phyloP scores from a whole-genome alignment of 352 stramenopile genomes.

The Hyaloperonospora arabidopsidis region DNA sequence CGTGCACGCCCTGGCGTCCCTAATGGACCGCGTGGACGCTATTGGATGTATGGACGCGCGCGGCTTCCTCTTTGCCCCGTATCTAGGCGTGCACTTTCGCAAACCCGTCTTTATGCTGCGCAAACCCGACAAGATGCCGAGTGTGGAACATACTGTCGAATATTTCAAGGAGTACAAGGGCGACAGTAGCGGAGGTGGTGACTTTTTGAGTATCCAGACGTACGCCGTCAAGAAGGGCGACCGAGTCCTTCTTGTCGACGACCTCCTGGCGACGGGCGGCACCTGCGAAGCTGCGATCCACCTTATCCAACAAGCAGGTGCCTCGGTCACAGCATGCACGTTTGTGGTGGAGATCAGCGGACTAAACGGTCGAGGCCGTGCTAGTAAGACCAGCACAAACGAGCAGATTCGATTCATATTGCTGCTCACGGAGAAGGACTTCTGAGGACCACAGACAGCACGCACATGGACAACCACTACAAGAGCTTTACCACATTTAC shows the following conservation, averaged over 20 bases:
- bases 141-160: conserved; percentile 81
- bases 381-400: conserved; percentile 30
- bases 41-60: conserved; percentile 93
- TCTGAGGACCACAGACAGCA: too few relatives aligned
- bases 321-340: conserved; percentile 84
- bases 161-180: conserved; percentile 93
- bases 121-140: conserved; percentile 97
- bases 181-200: conserved; percentile 69
- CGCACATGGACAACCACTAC: too few relatives aligned
- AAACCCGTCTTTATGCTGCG: conserved; percentile 98
- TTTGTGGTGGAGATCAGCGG: conserved; percentile 93
- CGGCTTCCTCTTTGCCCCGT: conserved; percentile 94
- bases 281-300: conserved; percentile 86
- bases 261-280: conserved; percentile 95
- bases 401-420: conserved; percentile 44
- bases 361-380: conserved; percentile 48
- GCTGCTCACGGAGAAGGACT: conserved; percentile 64
- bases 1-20: conserved; percentile 56
- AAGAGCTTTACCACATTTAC: too few relatives aligned
- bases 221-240: conserved; percentile 68
- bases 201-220: conserved; percentile 81
- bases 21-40: too few relatives aligned
- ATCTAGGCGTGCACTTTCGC: conserved; percentile 90
- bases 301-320: conserved; percentile 82
- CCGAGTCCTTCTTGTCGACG: conserved; percentile 94